phyloP scores from a whole-genome alignment of 257 asterid species.

The Coffea canephora region DNA sequence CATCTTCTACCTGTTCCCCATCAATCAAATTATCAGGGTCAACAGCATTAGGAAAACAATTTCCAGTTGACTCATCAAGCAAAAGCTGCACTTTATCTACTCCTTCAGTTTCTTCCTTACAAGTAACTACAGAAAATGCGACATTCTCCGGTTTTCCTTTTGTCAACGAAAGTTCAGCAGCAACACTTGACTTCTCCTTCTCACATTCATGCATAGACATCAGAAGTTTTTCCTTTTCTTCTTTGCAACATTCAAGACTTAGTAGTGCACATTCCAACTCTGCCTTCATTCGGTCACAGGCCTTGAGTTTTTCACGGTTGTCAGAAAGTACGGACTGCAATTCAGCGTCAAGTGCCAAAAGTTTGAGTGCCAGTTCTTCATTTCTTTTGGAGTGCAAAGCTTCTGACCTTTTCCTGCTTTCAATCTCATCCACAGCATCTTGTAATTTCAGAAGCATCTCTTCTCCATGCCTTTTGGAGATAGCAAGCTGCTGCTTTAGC shows the following conservation, averaged over 20 bases:
- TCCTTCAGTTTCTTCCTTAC: conserved; percentile 30
- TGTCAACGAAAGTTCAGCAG: conserved; percentile 46
- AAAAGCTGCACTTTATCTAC: conserved; percentile 21
- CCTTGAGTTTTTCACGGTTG: conserved; percentile 66
- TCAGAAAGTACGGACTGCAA: conserved; percentile 57
- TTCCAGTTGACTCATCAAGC: conserved; percentile 28
- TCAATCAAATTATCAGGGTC: conserved; percentile 20
- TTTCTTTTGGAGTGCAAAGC: conserved; percentile 69
- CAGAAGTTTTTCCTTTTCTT: conserved; percentile 79
- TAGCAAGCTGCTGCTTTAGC: conserved; percentile 71
- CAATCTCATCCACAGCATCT: conserved; percentile 85
- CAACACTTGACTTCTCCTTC: conserved; percentile 49
- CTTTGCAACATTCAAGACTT: conserved; percentile 96
- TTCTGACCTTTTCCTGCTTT: conserved; percentile 78
- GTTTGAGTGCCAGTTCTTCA: conserved; percentile 66
- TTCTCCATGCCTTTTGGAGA: conserved; percentile 84
- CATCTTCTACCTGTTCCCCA: conserved; percentile 20
- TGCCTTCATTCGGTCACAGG: conserved; percentile 66
- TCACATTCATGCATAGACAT: conserved; percentile 51
- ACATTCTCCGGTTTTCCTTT: conserved; percentile 51
- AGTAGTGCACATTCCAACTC: conserved; percentile 87
- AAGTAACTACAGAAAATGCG: conserved; percentile 29
- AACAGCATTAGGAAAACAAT: conserved; percentile 30
- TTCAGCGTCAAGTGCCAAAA: conserved; percentile 65
- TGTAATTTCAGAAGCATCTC: conserved; percentile 92